Evolutionary conservation across 768 basidiomycete species (phyloP).

Genomic region (Wakefieldia striispora): DNA sequence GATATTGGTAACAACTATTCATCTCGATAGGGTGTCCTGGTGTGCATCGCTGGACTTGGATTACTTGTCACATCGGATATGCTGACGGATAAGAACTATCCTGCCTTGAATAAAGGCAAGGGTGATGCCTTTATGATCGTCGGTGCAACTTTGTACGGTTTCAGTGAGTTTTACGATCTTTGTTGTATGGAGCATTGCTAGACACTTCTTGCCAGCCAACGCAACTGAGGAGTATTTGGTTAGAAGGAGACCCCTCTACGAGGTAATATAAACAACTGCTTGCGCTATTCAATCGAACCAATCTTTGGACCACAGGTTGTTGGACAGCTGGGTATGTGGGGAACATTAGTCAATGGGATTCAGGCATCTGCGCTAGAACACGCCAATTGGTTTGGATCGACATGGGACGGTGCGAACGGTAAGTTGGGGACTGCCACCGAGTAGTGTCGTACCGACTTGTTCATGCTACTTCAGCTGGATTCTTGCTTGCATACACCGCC

Average conservation of each 20-base stretch:
- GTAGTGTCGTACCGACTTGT: background rate
- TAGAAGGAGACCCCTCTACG: slow-evolving; percentile 74
- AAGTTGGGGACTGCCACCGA: slow-evolving; percentile 37
- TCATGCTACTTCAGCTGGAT: slow-evolving; percentile 39
- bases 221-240: slow-evolving; percentile 90
- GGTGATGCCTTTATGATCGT: slow-evolving; percentile 87
- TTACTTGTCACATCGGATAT: slow-evolving; percentile 79
- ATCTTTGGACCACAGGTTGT: slow-evolving; percentile 49
- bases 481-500: slow-evolving; percentile 50
- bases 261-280: slow-evolving; percentile 37
- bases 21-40: slow-evolving; percentile 55
- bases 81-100: slow-evolving; percentile 73
- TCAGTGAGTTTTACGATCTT: slow-evolving; percentile 52
- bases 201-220: slow-evolving; percentile 53
- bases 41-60: slow-evolving; percentile 75
- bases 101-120: slow-evolving; percentile 62
- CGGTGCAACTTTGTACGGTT: slow-evolving; percentile 82
- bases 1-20: background rate
- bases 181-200: background rate
- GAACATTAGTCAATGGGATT: slow-evolving; percentile 72
- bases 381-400: slow-evolving; percentile 55
- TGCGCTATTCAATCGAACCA: background rate
- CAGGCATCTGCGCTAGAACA: slow-evolving; percentile 79
- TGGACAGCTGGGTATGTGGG: slow-evolving; percentile 85
- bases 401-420: slow-evolving; percentile 76